These are phyloP conservation scores for Brassica hybrid DNA, from an alignment of 441 rosid species.

Conservation along the genomic window DNA sequence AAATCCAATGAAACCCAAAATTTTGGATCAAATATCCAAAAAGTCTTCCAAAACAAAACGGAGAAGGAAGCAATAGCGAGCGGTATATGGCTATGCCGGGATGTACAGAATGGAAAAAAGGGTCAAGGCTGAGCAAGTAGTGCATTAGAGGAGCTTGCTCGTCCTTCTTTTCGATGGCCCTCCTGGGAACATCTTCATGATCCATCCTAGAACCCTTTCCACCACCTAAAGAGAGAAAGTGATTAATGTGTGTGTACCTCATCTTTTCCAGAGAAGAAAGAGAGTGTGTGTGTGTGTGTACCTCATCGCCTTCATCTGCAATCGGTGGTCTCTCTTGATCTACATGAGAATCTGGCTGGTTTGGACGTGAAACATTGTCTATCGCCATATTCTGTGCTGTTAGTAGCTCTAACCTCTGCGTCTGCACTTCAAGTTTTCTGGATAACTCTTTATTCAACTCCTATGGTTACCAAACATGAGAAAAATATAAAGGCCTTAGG, in stretches of 20 bases:
- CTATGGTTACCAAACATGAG: slow-evolving; percentile 52
- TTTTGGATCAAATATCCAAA: slow-evolving; percentile 27
- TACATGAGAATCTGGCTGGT: slow-evolving; percentile 54
- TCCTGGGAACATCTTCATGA: slow-evolving; percentile 97
- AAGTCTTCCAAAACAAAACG: slow-evolving; percentile 26
- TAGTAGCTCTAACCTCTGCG: slow-evolving; percentile 93
- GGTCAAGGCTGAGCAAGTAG: background rate
- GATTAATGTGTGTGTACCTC: slow-evolving; percentile 11
- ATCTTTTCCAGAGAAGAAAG: background rate
- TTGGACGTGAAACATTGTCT: slow-evolving; percentile 53
- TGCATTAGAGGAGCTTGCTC: slow-evolving; percentile 76
- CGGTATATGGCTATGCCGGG: slow-evolving; percentile 29
- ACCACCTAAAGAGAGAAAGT: slow-evolving; percentile 62
- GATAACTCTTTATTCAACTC: slow-evolving; percentile 85
- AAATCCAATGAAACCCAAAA: slow-evolving; percentile 37
- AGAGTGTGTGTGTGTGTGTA: slow-evolving; percentile 41
- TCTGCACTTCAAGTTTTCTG: slow-evolving; percentile 86
- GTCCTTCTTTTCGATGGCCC: slow-evolving; percentile 85
- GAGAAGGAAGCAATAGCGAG: background rate
- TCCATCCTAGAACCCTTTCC: slow-evolving; percentile 98
- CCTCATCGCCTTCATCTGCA: slow-evolving; percentile 99
- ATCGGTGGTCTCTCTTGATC: slow-evolving; percentile 63
- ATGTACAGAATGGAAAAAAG: slow-evolving; percentile 24
- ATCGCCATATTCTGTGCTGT: slow-evolving; percentile 81
- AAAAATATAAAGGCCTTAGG: background rate